phyloP scores from a whole-genome alignment of 768 basidiomycete species.

The Leccinum aurantiacum region DNA sequence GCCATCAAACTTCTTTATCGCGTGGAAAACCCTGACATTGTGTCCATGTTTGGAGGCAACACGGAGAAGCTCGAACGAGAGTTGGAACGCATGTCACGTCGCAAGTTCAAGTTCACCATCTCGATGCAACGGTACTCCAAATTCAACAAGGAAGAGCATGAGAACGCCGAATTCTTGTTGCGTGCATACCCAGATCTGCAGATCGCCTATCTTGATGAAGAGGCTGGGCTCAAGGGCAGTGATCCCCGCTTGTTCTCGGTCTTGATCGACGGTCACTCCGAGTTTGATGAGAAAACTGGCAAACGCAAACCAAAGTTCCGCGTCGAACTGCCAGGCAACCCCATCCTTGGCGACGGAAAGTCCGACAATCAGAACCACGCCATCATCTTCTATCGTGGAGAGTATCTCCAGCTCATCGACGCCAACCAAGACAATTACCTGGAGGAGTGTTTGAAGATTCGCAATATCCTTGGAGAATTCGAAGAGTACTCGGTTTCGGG shows the following conservation, averaged over 20 bases:
- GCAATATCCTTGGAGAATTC: slow-evolving; percentile 96
- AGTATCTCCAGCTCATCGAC: slow-evolving; percentile 98
- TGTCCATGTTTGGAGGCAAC: slow-evolving; percentile 94
- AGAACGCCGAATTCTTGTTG: slow-evolving; percentile 96
- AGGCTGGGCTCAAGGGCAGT: slow-evolving; percentile 82
- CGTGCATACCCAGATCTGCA: slow-evolving; percentile 98
- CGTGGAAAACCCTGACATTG: slow-evolving; percentile 97
- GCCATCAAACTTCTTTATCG: slow-evolving; percentile 99
- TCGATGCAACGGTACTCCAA: slow-evolving; percentile 99
- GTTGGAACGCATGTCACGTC: slow-evolving; percentile 92
- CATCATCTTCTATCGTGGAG: slow-evolving; percentile 98
- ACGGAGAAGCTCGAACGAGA: slow-evolving; percentile 95
- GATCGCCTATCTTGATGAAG: slow-evolving; percentile 97
- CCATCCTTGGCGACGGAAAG: slow-evolving; percentile 98
- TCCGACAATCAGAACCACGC: slow-evolving; percentile 99
- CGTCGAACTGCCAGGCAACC: slow-evolving; percentile 96
- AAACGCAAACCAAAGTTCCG: slow-evolving; percentile 96
- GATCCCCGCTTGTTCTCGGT: slow-evolving; percentile 90
- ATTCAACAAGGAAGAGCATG: slow-evolving; percentile 98
- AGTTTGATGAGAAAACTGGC: slow-evolving; percentile 84
- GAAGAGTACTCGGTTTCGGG: slow-evolving; percentile 90
- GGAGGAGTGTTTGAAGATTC: slow-evolving; percentile 98
- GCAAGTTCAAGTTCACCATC: slow-evolving; percentile 98
- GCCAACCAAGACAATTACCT: slow-evolving; percentile 99
- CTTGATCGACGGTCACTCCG: slow-evolving; percentile 96